Evolutionary conservation across 345 rosid species (phyloP).

Genomic region (Eucalyptus pauciflora): DNA sequence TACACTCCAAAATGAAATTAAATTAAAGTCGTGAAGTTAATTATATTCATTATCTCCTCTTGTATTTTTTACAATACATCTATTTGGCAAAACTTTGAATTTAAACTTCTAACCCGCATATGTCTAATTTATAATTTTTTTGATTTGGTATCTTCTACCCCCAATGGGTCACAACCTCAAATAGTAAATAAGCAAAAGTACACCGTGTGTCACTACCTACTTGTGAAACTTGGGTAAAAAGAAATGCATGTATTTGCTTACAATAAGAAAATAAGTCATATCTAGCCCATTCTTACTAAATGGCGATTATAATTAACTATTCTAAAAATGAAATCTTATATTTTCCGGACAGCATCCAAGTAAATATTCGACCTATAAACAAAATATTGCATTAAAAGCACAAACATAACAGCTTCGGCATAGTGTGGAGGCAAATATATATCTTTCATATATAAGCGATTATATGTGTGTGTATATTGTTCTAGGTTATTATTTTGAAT

Average conservation of each 20-base stretch:
- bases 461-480: not conserved
- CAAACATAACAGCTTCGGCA: not conserved
- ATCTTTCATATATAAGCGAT: not conserved
- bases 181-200: not conserved
- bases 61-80: not conserved
- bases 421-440: not conserved
- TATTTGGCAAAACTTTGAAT: not conserved
- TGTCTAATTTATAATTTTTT: not conserved
- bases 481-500: not conserved
- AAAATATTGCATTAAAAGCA: not conserved
- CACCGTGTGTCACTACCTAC: not conserved
- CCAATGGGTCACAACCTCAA: not conserved
- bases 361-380: not conserved
- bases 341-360: not conserved
- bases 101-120: not conserved
- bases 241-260: not conserved
- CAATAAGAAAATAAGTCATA: not conserved
- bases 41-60: not conserved
- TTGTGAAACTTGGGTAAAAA: not conserved
- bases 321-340: not conserved
- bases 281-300: not conserved
- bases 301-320: not conserved
- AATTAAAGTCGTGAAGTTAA: not conserved
- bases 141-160: not conserved
- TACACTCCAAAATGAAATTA: not conserved